Evolutionary conservation across 2,329 filamentous ascomycete genomes (phyloP), one percentile per base, ranked within the genome.

Genomic region (Didymella pomorum): DNA sequence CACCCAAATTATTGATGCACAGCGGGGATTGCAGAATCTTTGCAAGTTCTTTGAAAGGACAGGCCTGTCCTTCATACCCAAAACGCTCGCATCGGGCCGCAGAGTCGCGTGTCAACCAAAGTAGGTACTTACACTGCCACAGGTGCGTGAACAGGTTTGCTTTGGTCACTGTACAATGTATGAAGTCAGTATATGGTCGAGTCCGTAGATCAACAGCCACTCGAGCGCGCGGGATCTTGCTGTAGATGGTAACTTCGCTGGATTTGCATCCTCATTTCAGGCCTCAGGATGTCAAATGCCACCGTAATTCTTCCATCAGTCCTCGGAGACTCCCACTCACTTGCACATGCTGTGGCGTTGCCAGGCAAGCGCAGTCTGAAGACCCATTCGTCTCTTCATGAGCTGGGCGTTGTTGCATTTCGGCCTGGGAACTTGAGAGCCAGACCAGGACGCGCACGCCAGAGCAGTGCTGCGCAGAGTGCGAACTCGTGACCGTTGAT

Each of bases 21-120:
- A 58, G 33, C 39, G 45, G 45, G 50, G 44, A 35, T 50, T 54
- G 56, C 56, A 58, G 50, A 58, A 58, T 58, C 56, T 58, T 54
- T 58, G 50, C 56, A 58, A 29, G 31, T 50, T 58, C 45, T 54
- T 33, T 31, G 39, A 53, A 49, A 35, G 56, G 56, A 8, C 26
- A 48, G 37, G 43, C 44, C 49, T 48, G 50, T 41, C 46, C 39
- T 41, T n/a, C 21, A 20, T 33, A 9, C 33, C 31, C 12, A 49
- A 37, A 45, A 42, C 50, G 51, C 29, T 58, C 58, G 58, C 50
- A 51, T 54, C 58, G 54, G 52, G 39, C 56, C 56, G 56, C 50
- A 23, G 23, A 4, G 45, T 45, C 28, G 25, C 42, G 43, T 41
- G 54, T 52, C 43, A 48, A 50, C 49, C 39, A 41, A 47, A 41